Conservation (phyloP, 2,329 filamentous ascomycete species). For the Aspergillus sp. region DNA sequence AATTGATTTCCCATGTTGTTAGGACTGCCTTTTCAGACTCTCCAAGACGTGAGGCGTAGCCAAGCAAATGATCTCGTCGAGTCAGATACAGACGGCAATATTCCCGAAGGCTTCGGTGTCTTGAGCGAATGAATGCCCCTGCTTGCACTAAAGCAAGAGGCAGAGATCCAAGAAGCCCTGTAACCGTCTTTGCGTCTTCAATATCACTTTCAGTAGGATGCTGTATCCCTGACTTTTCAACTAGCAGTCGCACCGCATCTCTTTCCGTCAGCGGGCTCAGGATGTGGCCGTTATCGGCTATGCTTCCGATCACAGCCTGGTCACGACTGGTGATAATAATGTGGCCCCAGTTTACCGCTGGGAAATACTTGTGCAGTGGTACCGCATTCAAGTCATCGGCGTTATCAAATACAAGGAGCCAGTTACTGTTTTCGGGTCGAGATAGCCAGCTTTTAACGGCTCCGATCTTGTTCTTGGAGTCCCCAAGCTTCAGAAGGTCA, state of each 20-base stretch:
- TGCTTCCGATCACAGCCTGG: background rate
- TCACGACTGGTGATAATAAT: slow-evolving; percentile 11
- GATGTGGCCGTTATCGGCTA: slow-evolving; percentile 6
- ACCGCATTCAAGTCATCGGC: slow-evolving; percentile 7
- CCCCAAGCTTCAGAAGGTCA: slow-evolving; percentile 7
- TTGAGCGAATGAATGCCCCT: slow-evolving; percentile 17
- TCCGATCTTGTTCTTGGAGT: slow-evolving; percentile 2
- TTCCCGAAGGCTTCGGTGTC: slow-evolving; percentile 12
- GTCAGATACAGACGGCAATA: slow-evolving; percentile 12
- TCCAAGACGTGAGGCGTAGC: slow-evolving; percentile 6
- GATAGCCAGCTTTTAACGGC: slow-evolving; percentile 5
- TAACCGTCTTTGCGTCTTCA: slow-evolving; percentile 8
- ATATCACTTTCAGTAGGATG: slow-evolving; percentile 5
- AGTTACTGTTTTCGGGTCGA: slow-evolving; percentile 6
- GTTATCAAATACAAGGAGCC: slow-evolving; percentile 5
- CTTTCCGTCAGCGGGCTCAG: slow-evolving; percentile 2
- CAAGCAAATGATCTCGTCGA: slow-evolving; percentile 9
- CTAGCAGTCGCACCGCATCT: slow-evolving; percentile 12
- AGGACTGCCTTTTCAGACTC: slow-evolving; percentile 14
- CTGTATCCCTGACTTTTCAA: slow-evolving; percentile 11
- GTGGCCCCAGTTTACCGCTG: slow-evolving; percentile 7
- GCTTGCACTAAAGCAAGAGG: slow-evolving; percentile 19
- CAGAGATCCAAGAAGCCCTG: slow-evolving; percentile 12
- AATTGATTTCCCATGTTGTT: slow-evolving; percentile 8
- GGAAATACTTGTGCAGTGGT: slow-evolving; percentile 4